Evolutionary conservation across 148 eudicot genomes (phyloP).

Genomic region (Amaranthus cruentus): DNA sequence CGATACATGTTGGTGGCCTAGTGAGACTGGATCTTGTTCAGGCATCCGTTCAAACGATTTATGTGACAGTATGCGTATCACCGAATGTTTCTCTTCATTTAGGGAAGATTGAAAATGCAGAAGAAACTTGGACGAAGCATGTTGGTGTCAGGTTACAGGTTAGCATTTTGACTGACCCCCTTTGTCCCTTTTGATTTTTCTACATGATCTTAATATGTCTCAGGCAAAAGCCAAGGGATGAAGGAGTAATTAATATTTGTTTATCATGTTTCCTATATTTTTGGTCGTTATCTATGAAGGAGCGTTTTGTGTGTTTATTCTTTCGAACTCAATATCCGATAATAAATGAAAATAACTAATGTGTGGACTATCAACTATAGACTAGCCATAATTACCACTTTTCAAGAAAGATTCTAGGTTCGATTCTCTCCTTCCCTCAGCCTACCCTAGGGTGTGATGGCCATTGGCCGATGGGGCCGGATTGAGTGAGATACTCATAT

Average conservation of each 20-base stretch:
- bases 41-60: slow-evolving; percentile 81
- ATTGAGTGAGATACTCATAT: too few species aligned
- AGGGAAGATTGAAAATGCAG: slow-evolving; percentile 93
- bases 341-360: not conserved
- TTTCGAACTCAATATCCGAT: not conserved
- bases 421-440: too few species aligned
- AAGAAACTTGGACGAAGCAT: slow-evolving; percentile 78
- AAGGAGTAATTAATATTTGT: too few species aligned
- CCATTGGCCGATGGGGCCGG: too few species aligned
- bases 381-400: too few species aligned
- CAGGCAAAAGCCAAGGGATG: too few species aligned
- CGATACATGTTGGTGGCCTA: slow-evolving; percentile 79
- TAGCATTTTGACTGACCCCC: slow-evolving; percentile 3
- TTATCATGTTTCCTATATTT: not conserved
- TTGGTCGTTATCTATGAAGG: not conserved
- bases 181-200: not conserved
- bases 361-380: not conserved
- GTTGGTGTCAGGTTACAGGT: slow-evolving; percentile 90
- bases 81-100: slow-evolving; percentile 76
- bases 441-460: too few species aligned
- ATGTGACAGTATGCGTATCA: slow-evolving; percentile 79
- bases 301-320: not conserved
- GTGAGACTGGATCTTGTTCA: slow-evolving; percentile 69
- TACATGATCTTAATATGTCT: not conserved
- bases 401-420: too few species aligned